phyloP scores from a whole-genome alignment of 768 basidiomycete species.

The Lactifluus rugatus region DNA sequence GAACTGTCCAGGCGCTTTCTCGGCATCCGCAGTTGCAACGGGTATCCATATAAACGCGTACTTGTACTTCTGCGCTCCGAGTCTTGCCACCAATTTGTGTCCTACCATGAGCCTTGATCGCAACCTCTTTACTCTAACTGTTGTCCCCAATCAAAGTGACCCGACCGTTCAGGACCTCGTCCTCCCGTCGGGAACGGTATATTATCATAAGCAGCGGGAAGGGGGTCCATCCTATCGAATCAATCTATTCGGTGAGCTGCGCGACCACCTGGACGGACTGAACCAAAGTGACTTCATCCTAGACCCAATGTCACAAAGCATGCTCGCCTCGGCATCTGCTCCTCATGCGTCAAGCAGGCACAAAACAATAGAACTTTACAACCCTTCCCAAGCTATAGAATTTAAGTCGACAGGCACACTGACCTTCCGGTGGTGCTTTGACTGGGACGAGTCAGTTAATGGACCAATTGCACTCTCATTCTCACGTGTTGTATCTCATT shows the following conservation, averaged over 20 bases:
- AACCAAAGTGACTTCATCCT: background rate
- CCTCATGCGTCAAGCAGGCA: slow-evolving; percentile 57
- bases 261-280: background rate
- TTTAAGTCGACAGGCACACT: slow-evolving; percentile 66
- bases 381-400: slow-evolving; percentile 61
- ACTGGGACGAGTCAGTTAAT: slow-evolving; percentile 68
- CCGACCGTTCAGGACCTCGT: slow-evolving; percentile 58
- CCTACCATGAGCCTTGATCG: slow-evolving; percentile 67
- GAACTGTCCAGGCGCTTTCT: too few relatives aligned
- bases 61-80: too few relatives aligned
- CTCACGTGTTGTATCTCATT: background rate
- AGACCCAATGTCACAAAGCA: slow-evolving; percentile 67
- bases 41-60: too few relatives aligned
- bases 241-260: slow-evolving; percentile 53
- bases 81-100: too few relatives aligned
- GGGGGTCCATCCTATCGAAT: slow-evolving; percentile 47
- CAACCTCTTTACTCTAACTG: slow-evolving; percentile 72
- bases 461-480: background rate
- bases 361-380: slow-evolving; percentile 67
- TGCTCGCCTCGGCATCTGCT: slow-evolving; percentile 60
- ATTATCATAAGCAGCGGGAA: slow-evolving; percentile 66
- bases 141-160: slow-evolving; percentile 50
- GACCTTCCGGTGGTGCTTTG: slow-evolving; percentile 68
- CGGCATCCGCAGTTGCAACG: too few relatives aligned
- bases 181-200: slow-evolving; percentile 49